Conservation (phyloP, 2,329 filamentous ascomycete species). For the Fusarium citri region DNA sequence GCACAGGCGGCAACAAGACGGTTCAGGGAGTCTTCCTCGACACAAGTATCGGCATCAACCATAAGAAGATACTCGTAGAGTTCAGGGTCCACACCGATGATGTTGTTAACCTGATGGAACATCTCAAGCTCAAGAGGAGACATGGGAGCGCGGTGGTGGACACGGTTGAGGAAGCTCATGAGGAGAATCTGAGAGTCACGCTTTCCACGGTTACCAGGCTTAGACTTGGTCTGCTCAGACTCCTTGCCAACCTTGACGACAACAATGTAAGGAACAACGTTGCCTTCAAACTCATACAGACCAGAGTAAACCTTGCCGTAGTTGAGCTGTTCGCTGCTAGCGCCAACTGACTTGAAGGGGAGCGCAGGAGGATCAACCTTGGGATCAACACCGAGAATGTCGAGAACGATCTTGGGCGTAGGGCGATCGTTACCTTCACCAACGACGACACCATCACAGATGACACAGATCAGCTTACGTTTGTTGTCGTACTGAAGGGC, state of each 20-base stretch:
- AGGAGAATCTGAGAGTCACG: slow-evolving; percentile 96
- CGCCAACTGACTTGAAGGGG: slow-evolving; percentile 92
- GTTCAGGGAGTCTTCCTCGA: slow-evolving; percentile 91
- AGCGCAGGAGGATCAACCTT: slow-evolving; percentile 95
- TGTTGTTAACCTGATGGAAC: slow-evolving; percentile 99
- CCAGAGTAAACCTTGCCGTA: slow-evolving; percentile 99
- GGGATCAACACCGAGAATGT: slow-evolving; percentile 96
- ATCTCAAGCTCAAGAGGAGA: slow-evolving; percentile 96
- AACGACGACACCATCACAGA: slow-evolving; percentile 97
- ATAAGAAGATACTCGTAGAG: slow-evolving; percentile 97
- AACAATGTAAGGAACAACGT: slow-evolving; percentile 95
- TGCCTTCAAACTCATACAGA: slow-evolving; percentile 96
- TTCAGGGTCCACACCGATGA: slow-evolving; percentile 97
- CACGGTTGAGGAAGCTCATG: slow-evolving; percentile 97
- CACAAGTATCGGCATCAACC: slow-evolving; percentile 97
- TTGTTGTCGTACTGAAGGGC: slow-evolving; percentile 98
- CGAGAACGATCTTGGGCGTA: slow-evolving; percentile 96
- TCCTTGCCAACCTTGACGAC: slow-evolving; percentile 98
- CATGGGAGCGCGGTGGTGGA: slow-evolving; percentile 95
- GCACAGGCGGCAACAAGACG: slow-evolving; percentile 91
- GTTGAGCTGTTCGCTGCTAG: slow-evolving; percentile 92
- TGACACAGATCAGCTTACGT: slow-evolving; percentile 93
- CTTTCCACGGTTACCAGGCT: slow-evolving; percentile 98
- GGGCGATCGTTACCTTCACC: slow-evolving; percentile 96
- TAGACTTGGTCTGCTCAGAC: slow-evolving; percentile 88